phyloP scores from a whole-genome alignment of 2,329 filamentous ascomycete species.

The Aspergillus brunneoviolaceus region DNA sequence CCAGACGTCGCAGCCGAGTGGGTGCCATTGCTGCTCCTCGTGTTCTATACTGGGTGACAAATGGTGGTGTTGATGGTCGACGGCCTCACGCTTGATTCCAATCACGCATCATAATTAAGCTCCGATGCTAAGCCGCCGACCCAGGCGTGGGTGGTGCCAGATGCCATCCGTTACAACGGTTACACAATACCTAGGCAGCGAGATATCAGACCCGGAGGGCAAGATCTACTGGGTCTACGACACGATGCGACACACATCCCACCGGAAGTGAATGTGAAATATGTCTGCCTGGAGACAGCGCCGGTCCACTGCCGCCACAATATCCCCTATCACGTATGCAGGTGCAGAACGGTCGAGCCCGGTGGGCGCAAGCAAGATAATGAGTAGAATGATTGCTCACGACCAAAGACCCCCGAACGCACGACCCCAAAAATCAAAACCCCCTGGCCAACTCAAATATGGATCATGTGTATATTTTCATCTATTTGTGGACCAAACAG shows the following conservation, averaged over 20 bases:
- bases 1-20: neutral
- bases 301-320: neutral
- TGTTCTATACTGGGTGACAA: neutral
- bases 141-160: neutral
- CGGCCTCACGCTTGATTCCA: neutral
- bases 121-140: neutral
- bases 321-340: no score
- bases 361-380: no score
- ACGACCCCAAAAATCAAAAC: neutral
- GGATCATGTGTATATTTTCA: neutral
- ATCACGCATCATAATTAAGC: neutral
- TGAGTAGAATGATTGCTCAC: no score
- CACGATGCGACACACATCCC: no score
- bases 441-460: neutral
- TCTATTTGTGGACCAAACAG: neutral
- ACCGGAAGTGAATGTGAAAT: neutral
- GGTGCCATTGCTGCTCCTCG: neutral
- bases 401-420: no score
- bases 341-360: no score
- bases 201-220: neutral
- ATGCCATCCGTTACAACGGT: neutral
- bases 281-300: neutral
- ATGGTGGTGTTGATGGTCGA: neutral
- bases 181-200: neutral
- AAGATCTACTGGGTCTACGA: no score